Conservation (phyloP, 2,329 filamentous ascomycete genomes). For the Calonectria pteridis region DNA sequence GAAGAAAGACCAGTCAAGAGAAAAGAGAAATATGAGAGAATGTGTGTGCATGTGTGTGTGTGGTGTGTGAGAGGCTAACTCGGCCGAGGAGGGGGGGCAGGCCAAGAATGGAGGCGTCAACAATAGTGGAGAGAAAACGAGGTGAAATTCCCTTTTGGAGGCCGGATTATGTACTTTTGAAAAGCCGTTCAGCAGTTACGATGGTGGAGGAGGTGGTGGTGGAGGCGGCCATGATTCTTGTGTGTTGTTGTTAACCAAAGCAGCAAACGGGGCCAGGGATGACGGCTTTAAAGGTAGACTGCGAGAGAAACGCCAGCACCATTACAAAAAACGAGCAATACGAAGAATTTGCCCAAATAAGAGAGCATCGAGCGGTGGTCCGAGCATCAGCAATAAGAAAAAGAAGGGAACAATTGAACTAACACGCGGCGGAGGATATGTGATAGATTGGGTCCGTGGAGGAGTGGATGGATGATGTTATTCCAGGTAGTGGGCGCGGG, state of each 20-base stretch:
- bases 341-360: constrained; percentile 32
- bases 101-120: constrained; percentile 15
- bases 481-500: constrained; percentile 41
- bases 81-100: constrained; percentile 16
- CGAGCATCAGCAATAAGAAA: constrained; percentile 33
- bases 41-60: constrained; percentile 10
- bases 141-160: not conserved
- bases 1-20: constrained; percentile 23
- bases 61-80: constrained; percentile 22
- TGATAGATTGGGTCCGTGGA: constrained; percentile 18
- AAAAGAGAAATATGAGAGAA: constrained; percentile 26
- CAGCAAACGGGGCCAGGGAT: not conserved
- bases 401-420: constrained; percentile 7
- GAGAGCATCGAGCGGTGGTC: constrained; percentile 28
- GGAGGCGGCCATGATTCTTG: constrained; percentile 22
- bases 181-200: not conserved
- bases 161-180: constrained; percentile 2
- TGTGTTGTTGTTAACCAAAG: constrained; percentile 7
- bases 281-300: not conserved
- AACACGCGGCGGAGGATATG: constrained; percentile 9
- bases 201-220: not conserved
- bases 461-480: constrained; percentile 43
- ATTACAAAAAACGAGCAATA: not conserved
- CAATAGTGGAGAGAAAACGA: constrained; percentile 10
- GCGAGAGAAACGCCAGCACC: not conserved